A percentile compares a stretch with the other conserved stretches of the same genome.
Evolutionary conservation across 345 rosid genomes (phyloP).

Genomic region (Angophora floribunda): DNA sequence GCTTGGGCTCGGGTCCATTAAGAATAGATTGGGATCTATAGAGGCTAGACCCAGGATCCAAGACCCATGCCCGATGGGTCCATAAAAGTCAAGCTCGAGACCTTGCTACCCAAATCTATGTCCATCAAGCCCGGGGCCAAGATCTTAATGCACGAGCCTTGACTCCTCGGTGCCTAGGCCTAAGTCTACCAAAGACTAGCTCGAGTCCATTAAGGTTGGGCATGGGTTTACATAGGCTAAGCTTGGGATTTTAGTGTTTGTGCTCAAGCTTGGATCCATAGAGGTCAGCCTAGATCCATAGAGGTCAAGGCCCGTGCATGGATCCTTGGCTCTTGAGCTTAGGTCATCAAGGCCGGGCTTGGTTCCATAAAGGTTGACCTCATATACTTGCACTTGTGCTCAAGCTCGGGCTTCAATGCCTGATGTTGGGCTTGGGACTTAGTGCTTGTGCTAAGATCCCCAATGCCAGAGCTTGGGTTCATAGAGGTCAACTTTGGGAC

Average conservation of each 20-base stretch:
- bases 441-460: not conserved
- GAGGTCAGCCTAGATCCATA: not conserved
- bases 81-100: not conserved
- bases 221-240: not conserved
- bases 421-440: no score
- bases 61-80: not conserved
- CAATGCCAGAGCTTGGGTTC: not conserved
- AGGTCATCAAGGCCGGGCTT: not conserved
- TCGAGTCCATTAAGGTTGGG: not conserved
- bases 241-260: not conserved
- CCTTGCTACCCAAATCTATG: not conserved
- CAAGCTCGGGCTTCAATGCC: rapidly evolving
- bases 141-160: not conserved
- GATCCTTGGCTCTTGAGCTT: not conserved
- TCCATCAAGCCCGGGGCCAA: not conserved
- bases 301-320: not conserved
- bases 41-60: not conserved
- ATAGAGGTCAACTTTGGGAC: not conserved
- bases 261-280: not conserved
- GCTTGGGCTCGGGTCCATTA: not conserved
- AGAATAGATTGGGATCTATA: not conserved
- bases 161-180: rapidly evolving
- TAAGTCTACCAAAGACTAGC: rapidly evolving
- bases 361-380: not conserved
- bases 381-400: not conserved